Base-by-base conservation (phyloP, 1,139 yeast species). In the Saccharomycopsis crataegensis region DNA sequence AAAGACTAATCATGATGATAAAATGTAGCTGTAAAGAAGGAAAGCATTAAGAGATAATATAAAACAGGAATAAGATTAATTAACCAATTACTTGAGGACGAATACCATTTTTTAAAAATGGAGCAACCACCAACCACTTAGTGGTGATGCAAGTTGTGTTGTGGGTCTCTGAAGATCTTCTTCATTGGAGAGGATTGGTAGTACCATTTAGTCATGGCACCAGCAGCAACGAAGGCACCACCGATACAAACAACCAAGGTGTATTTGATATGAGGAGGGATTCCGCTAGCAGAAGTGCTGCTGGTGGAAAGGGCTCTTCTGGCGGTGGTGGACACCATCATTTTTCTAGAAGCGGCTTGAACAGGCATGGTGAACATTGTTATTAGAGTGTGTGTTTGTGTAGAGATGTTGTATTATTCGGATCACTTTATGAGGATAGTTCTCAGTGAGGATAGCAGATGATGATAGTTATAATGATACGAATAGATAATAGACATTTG, bases 121-220 rank as follows among this genome's bases (percentile, higher is more conserved):
- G 28, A 22, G 28, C 28, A 22, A 22, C 28, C 28, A 22, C 4
- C 4, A 22, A 22, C 40, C 5, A n/a, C 11, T 28, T 31, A 31
- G 12, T 11, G 36, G 28, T 46, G 38, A 9, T 41, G 53, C 31
- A 50, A 34, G 50, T 51, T 51, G 44, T 51, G 54, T n/a, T 38
- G 11, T 36, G 40, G 33, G 31, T 55, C 58, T 41, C 38, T 43
- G 50, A 56, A 56, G 50, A 56, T 56, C 45, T 51, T 54, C 47
- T 45, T 56, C 57, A 56, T 56, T 48, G 59, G 59, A 32, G 59
- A 48, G 6, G 16, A 16, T 17, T 56, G 47, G 32, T 56, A 56
- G 52, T 56, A 56, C 41, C 44, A 56, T 41, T 45, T 43, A 32
- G 56, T 37, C 59, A 56, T 56, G 11, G 51, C 57, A 4, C 38